Evolutionary conservation across 1,139 yeast genomes (phyloP).

Genomic region (Hansenula sp.): DNA sequence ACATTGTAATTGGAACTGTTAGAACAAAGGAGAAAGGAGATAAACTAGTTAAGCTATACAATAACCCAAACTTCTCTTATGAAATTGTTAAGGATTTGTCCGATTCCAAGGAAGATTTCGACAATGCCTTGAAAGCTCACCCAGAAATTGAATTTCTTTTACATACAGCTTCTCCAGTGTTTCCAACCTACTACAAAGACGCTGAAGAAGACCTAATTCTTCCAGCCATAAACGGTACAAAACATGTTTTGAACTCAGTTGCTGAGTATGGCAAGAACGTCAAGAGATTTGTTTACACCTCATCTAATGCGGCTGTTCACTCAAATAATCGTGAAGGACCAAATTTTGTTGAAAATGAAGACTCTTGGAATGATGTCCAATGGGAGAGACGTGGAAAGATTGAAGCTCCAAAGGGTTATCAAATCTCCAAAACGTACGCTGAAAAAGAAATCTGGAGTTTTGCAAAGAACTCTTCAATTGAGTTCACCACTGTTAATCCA

Average conservation of each 20-base stretch:
- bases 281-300: constrained; percentile 47
- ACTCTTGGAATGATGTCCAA: constrained; percentile 32
- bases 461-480: constrained; percentile 28
- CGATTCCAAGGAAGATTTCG: constrained; percentile 31
- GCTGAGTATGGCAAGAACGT: constrained; percentile 40
- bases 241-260: constrained; percentile 37
- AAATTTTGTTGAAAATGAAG: constrained; percentile 24
- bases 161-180: constrained; percentile 40
- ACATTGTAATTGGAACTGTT: constrained; percentile 34
- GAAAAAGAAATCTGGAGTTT: constrained; percentile 53
- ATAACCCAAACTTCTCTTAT: constrained; percentile 24
- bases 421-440: constrained; percentile 45
- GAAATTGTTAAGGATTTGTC: constrained; percentile 33
- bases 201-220: constrained; percentile 28
- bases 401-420: constrained; percentile 29
- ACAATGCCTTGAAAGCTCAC: constrained; percentile 25
- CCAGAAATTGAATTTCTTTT: constrained; percentile 33
- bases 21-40: constrained; percentile 30
- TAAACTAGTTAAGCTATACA: constrained; percentile 1
- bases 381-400: constrained; percentile 18
- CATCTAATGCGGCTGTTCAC: constrained; percentile 45
- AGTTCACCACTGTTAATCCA: constrained; percentile 41
- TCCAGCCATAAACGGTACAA: constrained; percentile 51
- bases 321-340: neutral
- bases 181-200: constrained; percentile 24